Base-by-base conservation (phyloP, 2,329 filamentous ascomycete species). In the Fusarium vanettenii region DNA sequence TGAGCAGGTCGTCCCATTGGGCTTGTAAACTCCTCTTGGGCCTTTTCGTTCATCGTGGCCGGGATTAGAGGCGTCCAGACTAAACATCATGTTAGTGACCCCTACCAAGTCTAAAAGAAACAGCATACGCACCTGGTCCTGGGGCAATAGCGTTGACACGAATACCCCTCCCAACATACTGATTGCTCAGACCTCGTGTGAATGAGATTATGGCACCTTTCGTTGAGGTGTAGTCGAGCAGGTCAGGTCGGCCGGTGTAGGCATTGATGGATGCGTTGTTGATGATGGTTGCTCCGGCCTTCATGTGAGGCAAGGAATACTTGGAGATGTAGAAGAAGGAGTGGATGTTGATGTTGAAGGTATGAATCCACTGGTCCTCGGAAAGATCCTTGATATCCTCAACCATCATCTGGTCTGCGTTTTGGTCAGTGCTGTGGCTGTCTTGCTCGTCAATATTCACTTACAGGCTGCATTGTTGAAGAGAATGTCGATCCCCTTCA, bases 211-310 rank as follows among this genome's bases (percentile, higher is more conserved):
- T 92, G 64, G 93, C 94, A 39, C 93, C 94, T 81, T 94, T 94
- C 29, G 92, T 94, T 2, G 92, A 91, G 0, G 93, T 95, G 85
- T 97, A 96, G 82, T 97, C 94, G 59, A 97, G 89, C 2, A 96
- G 88, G 78, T 96, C 94, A 0, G 92, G 92, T 2, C 93, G 92
- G 43, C 94, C 94, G 67, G 95, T 89, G 84, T 96, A 97, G 29
- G 92, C 93, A 81, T 96, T 96, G 81, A 97, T 92, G 35, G 93
- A 95, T 52, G 93, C 92, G 80, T 94, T 95, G 86, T 96, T 97
- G 88, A 97, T 95, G 81, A 97, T 95, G 29, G 90, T 91, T 66
- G 90, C 88, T 39, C 94, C 94, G n/a, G 83, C 82, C 79, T 90
- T 89, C 91, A 97, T 93, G 82, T 95, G 92, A 1, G 91, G 91